Evolutionary conservation across 2,329 filamentous ascomycete genomes (phyloP).

Genomic region (Diplodia corticola): DNA sequence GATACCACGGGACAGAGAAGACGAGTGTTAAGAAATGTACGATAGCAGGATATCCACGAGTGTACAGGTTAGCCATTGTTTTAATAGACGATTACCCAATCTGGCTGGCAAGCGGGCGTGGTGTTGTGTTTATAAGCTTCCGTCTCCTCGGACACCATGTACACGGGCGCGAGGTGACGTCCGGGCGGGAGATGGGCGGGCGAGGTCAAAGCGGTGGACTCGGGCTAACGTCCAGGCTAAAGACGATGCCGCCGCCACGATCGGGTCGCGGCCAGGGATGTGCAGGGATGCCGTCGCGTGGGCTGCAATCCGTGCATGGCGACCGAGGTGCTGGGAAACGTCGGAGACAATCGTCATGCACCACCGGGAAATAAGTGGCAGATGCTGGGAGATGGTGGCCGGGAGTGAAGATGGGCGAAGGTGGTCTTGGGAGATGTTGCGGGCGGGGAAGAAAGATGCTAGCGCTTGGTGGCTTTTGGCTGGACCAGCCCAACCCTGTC

Average conservation of each 20-base stretch:
- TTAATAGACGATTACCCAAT: not conserved
- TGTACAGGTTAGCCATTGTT: not conserved
- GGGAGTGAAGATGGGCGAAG: no score
- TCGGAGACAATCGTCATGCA: not conserved
- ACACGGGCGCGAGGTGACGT: not conserved
- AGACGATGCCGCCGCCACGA: not conserved
- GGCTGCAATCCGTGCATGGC: not conserved
- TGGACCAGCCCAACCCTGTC: conserved; percentile 8
- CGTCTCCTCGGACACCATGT: no score
- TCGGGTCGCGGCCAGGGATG: not conserved
- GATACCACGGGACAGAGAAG: not conserved
- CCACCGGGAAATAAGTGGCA: not conserved
- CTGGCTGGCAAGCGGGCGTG: not conserved
- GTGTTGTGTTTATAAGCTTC: no score
- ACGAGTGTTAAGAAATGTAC: not conserved
- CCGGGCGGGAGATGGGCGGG: not conserved
- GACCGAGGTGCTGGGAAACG: not conserved
- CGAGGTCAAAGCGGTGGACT: not conserved
- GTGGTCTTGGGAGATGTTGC: not conserved
- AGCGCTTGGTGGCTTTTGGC: not conserved
- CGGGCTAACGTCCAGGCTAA: not conserved
- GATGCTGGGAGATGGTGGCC: not conserved
- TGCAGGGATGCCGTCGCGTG: not conserved
- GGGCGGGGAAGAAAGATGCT: not conserved
- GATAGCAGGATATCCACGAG: not conserved